Evolutionary conservation across 129 eudicot species (phyloP), one percentile per base, ranked within the genome.

Genomic region (Apium graveolens): DNA sequence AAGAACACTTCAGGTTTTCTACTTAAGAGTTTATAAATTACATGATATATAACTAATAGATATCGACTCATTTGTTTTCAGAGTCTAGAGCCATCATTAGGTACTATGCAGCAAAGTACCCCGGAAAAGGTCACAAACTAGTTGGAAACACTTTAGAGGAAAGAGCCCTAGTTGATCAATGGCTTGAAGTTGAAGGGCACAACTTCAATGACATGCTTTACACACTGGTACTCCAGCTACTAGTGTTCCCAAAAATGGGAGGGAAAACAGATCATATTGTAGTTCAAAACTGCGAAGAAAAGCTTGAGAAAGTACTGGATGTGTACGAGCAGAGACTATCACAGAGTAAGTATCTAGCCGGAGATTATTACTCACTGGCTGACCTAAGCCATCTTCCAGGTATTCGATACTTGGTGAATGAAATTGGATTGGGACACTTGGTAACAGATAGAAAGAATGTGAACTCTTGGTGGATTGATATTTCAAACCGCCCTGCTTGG

Each of bases 1-100:
- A 60, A 24, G 18, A 46, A 11, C 31, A 38, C 24, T 73, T 29
- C 7, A 44, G 10, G 44, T 1, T n/a, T n/a, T 73, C 4, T 26
- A 12, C 24, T 66, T 4, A 3, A 2, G 31, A 31, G 39, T 66
- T 66, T 1, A 31, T 16, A 66, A 31, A 66, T 66, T 66, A 31
- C 72, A 31, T 29, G 21, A 5, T 11, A 4, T 31, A 31, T 14
- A 31, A 66, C 24, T 14, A 14, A 27, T 3, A 0, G 39, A 13
- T 16, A 13, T 3, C 1, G 45, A 1, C 31, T 39, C 32, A 4
- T 35, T 29, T 63, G 0, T 66, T 12, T 74, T 26, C 81, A 93
- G 96, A 93, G 85, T 93, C 98, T 4, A 84, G 98, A 83, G 94
- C 98, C 26, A 90, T 93, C 71, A 83, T 93, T 44, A 84, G 97